These are phyloP conservation scores for Leishmania major DNA, from an alignment of 208 protist species.

Conservation along the genomic window DNA sequence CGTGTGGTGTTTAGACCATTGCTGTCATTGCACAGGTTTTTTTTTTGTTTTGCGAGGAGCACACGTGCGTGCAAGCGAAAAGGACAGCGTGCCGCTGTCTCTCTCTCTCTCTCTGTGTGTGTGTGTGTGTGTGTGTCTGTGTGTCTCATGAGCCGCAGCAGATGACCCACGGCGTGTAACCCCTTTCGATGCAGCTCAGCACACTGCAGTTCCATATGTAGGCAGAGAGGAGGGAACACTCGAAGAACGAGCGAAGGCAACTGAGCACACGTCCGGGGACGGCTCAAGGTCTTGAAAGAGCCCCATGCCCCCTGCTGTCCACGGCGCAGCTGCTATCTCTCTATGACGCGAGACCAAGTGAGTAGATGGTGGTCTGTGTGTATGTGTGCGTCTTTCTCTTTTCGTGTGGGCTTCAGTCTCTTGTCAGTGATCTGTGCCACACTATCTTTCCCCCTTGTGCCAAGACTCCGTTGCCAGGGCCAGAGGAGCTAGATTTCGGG, in stretches of 20 bases:
- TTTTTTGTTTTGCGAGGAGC: background rate
- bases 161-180: background rate
- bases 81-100: background rate
- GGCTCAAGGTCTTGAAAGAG: background rate
- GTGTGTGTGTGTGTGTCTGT: background rate
- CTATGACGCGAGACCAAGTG: background rate
- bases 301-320: background rate
- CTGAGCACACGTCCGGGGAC: background rate
- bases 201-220: background rate
- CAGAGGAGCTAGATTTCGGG: background rate
- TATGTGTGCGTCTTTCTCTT: too few species aligned
- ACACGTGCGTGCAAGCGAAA: background rate
- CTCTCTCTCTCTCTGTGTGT: constrained; percentile 18
- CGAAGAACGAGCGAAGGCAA: background rate
- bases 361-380: too few species aligned
- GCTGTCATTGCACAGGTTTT: background rate
- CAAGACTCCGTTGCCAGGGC: background rate
- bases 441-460: background rate
- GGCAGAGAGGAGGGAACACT: background rate
- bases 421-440: background rate
- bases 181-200: background rate
- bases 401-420: background rate
- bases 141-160: background rate
- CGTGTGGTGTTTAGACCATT: background rate
- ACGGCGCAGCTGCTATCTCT: background rate